Conservation (phyloP, 225 moss, liverwort and hornwort genomes). For the Anthoceros angustus region DNA sequence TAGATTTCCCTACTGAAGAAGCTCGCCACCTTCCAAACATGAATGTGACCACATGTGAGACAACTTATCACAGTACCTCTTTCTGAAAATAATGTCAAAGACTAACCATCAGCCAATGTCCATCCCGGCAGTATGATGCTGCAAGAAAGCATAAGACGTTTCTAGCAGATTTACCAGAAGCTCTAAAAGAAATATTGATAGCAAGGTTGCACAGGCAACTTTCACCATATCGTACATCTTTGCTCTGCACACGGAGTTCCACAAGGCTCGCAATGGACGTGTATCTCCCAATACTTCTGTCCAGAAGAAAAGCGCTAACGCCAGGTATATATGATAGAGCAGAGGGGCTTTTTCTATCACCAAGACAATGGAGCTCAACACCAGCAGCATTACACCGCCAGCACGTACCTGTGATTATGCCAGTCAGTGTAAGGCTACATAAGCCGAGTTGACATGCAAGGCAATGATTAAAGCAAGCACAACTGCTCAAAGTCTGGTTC, state of each 20-base stretch:
- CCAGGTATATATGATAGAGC: constrained; percentile 82
- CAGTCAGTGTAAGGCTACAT: constrained; percentile 16
- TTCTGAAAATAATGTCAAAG: too few species aligned
- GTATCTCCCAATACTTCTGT: constrained; percentile 51
- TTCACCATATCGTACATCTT: constrained; percentile 42
- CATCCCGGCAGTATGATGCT: background rate
- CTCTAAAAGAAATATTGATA: constrained; percentile 56
- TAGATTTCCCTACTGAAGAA: constrained; percentile 87
- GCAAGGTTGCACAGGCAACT: constrained; percentile 23
- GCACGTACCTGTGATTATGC: constrained; percentile 48
- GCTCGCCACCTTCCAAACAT: constrained; percentile 55
- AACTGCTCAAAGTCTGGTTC: background rate
- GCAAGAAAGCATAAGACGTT: background rate
- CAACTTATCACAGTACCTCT: too few species aligned
- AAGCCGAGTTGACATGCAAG: constrained; percentile 12
- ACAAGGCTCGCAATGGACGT: constrained; percentile 23
- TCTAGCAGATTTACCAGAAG: constrained; percentile 50
- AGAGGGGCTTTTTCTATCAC: constrained; percentile 57
- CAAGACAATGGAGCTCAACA: constrained; percentile 44
- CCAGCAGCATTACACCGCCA: constrained; percentile 63
- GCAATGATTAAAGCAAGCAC: constrained; percentile 7
- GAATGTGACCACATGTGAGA: background rate
- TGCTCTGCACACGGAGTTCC: constrained; percentile 26
- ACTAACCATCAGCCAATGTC: background rate
- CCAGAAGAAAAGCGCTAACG: constrained; percentile 82